These are phyloP conservation scores for Talaromyces funiculosus DNA, from an alignment of 2,329 filamentous ascomycete species.

Conservation along the genomic window DNA sequence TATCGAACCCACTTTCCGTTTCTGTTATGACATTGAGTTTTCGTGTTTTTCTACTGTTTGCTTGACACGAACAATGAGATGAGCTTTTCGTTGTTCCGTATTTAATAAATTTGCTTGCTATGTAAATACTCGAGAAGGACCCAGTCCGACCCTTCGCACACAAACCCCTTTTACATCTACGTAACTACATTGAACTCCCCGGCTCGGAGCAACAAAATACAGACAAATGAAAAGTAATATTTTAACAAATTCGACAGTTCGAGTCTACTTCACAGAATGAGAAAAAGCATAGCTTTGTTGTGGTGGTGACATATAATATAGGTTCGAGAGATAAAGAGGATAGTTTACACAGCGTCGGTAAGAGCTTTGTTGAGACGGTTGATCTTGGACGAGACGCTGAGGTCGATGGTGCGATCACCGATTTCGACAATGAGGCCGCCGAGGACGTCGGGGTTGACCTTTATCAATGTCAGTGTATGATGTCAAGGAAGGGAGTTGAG, in stretches of 20 bases:
- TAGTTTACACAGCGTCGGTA: constrained; percentile 86
- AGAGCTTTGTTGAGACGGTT: constrained; percentile 99
- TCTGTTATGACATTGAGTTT: neutral
- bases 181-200: too few relatives aligned
- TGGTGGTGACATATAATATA: constrained; percentile 2
- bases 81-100: too few relatives aligned
- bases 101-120: neutral
- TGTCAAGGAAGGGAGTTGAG: neutral
- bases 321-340: neutral
- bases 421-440: constrained; percentile 74
- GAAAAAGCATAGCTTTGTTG: neutral
- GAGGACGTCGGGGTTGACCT: constrained; percentile 92
- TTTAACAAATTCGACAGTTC: neutral
- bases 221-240: neutral
- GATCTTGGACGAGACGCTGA: constrained; percentile 76
- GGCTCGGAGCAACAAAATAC: too few relatives aligned
- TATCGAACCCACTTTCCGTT: neutral
- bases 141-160: too few relatives aligned
- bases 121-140: too few relatives aligned
- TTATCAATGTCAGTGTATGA: constrained; percentile 6
- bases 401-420: constrained; percentile 20
- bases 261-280: neutral
- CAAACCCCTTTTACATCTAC: too few relatives aligned
- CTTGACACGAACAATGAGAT: neutral
- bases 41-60: neutral